Evolutionary conservation across 1,284 basidiomycete species (phyloP).

Genomic region (Sphaerobolus stellatus): DNA sequence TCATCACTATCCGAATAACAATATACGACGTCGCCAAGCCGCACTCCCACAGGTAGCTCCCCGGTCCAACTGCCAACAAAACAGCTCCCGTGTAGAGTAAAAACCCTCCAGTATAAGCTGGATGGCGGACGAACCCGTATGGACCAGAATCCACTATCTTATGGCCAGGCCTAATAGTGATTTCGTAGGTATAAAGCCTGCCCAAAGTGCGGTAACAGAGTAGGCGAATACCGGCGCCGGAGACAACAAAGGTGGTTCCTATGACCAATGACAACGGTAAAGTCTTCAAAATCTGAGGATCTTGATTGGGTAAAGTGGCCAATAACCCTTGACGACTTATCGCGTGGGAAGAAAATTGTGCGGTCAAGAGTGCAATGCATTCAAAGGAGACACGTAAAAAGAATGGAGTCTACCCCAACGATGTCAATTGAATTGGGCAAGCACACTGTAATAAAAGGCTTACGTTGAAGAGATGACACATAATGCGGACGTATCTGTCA

Average conservation of each 20-base stretch:
- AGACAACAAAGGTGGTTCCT: constrained; percentile 47
- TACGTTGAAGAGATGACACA: neutral
- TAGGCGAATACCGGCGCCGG: constrained; percentile 44
- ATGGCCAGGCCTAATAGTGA: constrained; percentile 55
- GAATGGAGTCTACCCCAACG: neutral
- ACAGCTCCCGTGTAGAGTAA: constrained; percentile 29
- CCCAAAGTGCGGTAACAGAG: constrained; percentile 45
- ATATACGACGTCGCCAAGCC: neutral
- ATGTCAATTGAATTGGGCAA: neutral
- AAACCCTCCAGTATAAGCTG: constrained; percentile 38
- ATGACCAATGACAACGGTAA: constrained; percentile 50
- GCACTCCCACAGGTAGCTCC: neutral
- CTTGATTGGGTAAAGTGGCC: neutral
- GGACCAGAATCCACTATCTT: constrained; percentile 52
- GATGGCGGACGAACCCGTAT: constrained; percentile 53
- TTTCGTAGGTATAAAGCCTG: constrained; percentile 60
- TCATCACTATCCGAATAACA: neutral
- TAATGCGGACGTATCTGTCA: neutral
- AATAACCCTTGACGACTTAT: neutral
- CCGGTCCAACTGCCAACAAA: constrained; percentile 20
- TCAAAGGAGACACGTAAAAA: neutral
- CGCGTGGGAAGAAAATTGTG: neutral
- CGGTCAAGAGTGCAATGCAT: neutral
- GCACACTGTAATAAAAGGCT: neutral
- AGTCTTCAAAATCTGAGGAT: neutral